These are phyloP conservation scores for Lyophyllum semitale DNA, from an alignment of 768 basidiomycete species.

Conservation along the genomic window DNA sequence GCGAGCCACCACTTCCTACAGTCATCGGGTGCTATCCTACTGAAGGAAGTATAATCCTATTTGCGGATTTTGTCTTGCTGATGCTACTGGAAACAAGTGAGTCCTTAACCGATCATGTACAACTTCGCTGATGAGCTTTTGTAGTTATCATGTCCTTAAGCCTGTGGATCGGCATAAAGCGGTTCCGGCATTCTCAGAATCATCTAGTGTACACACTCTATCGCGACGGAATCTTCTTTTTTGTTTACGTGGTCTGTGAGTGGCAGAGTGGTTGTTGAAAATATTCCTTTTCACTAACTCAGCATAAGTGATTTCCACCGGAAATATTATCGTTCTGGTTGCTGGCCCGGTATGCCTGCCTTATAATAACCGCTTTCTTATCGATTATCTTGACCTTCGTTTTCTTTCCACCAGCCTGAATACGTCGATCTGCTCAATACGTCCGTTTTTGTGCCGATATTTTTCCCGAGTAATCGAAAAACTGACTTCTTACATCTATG, in stretches of 20 bases:
- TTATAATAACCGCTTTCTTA: not conserved
- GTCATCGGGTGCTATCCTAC: conserved; percentile 8
- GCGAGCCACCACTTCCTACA: conserved; percentile 5
- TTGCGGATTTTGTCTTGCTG: conserved; percentile 6
- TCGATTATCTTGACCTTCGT: not conserved
- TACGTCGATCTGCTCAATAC: conserved; percentile 21
- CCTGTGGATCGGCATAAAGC: conserved; percentile 21
- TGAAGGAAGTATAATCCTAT: conserved; percentile 2
- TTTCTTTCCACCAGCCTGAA: conserved; percentile 9
- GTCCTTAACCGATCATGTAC: not conserved
- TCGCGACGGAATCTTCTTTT: conserved; percentile 26
- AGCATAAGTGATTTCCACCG: conserved; percentile 16
- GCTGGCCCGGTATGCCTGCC: conserved; percentile 12
- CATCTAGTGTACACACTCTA: conserved; percentile 21
- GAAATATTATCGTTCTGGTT: conserved; percentile 17
- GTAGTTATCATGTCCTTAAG: conserved; percentile 26
- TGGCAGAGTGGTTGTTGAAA: not conserved
- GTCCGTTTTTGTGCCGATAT: conserved; percentile 3
- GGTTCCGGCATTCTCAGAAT: conserved; percentile 20
- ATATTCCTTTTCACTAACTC: not conserved
- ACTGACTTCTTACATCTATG: not conserved
- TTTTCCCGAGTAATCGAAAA: not conserved
- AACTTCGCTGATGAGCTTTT: not conserved
- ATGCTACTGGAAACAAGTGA: conserved; percentile 7
- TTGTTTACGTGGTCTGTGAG: conserved; percentile 23